Conservation (phyloP, 805 yeast species). For the Kodamaea hsintzibuensis region DNA sequence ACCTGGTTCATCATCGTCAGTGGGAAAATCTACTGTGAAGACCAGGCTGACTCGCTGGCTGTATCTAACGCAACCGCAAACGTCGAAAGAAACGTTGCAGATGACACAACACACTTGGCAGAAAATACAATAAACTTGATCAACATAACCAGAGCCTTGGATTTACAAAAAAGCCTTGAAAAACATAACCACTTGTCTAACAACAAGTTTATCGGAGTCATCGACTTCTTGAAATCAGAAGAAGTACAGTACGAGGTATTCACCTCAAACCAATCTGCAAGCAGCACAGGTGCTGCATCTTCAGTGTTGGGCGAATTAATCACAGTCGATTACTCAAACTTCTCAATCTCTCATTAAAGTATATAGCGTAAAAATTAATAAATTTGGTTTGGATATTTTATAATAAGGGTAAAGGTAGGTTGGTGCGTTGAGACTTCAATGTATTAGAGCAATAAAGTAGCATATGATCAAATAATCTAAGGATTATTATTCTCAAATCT, state of each 20-base stretch:
- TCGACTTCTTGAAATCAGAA: slow-evolving; percentile 46
- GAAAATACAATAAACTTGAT: slow-evolving; percentile 25
- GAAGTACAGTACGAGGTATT: slow-evolving; percentile 31
- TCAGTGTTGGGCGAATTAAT: slow-evolving; percentile 36
- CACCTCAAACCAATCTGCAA: slow-evolving; percentile 17
- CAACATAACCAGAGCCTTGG: slow-evolving; percentile 34
- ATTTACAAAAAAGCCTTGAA: slow-evolving; percentile 43
- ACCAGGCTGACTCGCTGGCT: slow-evolving; percentile 9
- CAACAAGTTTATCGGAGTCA: slow-evolving; percentile 44
- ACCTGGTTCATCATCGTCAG: slow-evolving; percentile 55
- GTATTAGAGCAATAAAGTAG: too few species aligned
- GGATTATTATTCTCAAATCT: too few species aligned
- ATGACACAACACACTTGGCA: slow-evolving; percentile 2
- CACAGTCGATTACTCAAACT: slow-evolving; percentile 45
- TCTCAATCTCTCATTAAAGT: slow-evolving; percentile 29
- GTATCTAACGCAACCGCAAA: background rate
- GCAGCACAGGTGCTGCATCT: slow-evolving; percentile 10
- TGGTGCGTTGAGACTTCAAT: too few species aligned
- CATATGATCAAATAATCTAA: too few species aligned
- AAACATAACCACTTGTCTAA: slow-evolving; percentile 45
- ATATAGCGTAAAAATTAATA: background rate
- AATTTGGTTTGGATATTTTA: background rate
- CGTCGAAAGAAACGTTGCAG: background rate
- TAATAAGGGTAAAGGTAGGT: too few species aligned
- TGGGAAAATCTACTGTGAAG: slow-evolving; percentile 20